Evolutionary conservation across 768 basidiomycete species (phyloP).

Genomic region (Suillus brevipes): DNA sequence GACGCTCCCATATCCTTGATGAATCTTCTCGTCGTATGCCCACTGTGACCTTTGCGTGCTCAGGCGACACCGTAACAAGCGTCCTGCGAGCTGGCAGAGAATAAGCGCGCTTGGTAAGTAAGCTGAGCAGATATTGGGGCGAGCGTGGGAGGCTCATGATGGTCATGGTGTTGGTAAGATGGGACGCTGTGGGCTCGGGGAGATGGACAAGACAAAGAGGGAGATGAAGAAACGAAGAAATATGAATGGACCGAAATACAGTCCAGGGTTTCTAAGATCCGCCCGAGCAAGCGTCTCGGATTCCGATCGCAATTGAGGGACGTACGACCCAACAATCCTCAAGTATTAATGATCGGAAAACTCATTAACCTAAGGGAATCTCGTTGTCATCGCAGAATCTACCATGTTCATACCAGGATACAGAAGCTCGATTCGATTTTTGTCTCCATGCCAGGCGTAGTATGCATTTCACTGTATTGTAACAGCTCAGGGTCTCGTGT

Average conservation of each 20-base stretch:
- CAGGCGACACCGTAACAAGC: constrained; percentile 19
- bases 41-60: constrained; percentile 39
- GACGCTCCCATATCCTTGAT: constrained; percentile 80
- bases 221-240: not conserved
- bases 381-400: not conserved
- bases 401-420: not conserved
- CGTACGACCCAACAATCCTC: not conserved
- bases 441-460: not conserved
- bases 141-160: constrained; percentile 9
- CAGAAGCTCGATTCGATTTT: not conserved
- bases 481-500: not conserved
- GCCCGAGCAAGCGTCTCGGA: not conserved
- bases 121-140: constrained; percentile 7
- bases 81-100: constrained; percentile 22
- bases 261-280: constrained; percentile 2
- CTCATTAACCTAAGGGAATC: not conserved
- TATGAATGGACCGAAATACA: not conserved
- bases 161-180: not conserved
- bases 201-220: not conserved
- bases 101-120: constrained; percentile 19
- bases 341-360: not conserved
- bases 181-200: not conserved
- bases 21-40: constrained; percentile 81
- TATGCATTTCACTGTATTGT: not conserved
- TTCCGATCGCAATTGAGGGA: not conserved